These are phyloP conservation scores for Fusarium staphyleae DNA, from an alignment of 2,329 filamentous ascomycete genomes.

Conservation along the genomic window DNA sequence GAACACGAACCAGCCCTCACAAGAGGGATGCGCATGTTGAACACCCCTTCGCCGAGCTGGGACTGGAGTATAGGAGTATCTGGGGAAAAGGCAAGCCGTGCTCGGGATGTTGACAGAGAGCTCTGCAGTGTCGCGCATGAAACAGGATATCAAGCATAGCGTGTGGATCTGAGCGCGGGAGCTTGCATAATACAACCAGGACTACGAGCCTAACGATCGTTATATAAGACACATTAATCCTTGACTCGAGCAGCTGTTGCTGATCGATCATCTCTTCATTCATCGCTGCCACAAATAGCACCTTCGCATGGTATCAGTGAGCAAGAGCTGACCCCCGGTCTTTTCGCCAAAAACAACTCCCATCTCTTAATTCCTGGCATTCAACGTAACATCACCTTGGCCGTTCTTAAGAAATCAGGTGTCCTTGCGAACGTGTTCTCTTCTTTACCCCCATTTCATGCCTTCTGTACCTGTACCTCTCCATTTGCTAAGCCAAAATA, in stretches of 20 bases:
- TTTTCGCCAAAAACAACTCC: neutral
- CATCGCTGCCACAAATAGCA: constrained; percentile 1
- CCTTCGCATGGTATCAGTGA: constrained; percentile 5
- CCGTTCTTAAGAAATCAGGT: neutral
- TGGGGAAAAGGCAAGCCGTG: constrained; percentile 33
- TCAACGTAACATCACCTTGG: neutral
- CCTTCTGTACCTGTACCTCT: constrained; percentile 54
- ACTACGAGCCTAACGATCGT: constrained; percentile 46
- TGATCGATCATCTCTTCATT: constrained; percentile 26
- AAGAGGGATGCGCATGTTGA: constrained; percentile 70
- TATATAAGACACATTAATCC: constrained; percentile 44
- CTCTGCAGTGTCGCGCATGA: constrained; percentile 28
- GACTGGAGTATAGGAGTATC: constrained; percentile 40
- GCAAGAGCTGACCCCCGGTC: constrained; percentile 3
- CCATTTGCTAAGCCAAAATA: constrained; percentile 94
- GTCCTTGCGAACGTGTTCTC: neutral
- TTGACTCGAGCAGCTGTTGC: constrained; percentile 22
- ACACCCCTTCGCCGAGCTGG: constrained; percentile 19
- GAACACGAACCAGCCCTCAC: constrained; percentile 70
- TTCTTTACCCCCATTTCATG: constrained; percentile 6
- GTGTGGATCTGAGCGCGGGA: constrained; percentile 42
- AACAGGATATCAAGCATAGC: constrained; percentile 46
- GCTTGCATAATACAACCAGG: constrained; percentile 48
- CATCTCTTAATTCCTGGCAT: neutral
- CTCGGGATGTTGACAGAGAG: constrained; percentile 27